phyloP scores from a whole-genome alignment of 129 eudicot species.

The Saussurea involucrata region DNA sequence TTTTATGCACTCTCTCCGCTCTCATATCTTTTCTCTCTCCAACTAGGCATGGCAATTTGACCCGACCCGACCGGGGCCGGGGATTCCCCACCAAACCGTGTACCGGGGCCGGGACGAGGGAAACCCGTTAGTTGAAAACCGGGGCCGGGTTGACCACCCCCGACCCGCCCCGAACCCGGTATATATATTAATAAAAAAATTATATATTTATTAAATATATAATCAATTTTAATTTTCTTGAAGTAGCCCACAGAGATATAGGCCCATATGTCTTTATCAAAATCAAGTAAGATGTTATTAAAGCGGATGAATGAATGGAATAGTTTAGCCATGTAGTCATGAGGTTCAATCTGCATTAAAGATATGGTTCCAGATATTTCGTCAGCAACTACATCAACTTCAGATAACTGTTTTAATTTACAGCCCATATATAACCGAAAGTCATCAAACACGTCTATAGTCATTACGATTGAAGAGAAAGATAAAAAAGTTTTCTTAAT shows the following conservation, averaged over 20 bases:
- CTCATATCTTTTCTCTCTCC: no score
- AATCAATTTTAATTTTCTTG: no score
- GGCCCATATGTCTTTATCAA: slow-evolving; percentile 90
- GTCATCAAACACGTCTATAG: background rate
- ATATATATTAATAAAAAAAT: no score
- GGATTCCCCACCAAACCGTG: no score
- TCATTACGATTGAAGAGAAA: background rate
- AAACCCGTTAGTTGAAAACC: no score
- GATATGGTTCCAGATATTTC: background rate
- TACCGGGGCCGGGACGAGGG: no score
- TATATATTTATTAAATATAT: no score
- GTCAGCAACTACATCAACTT: slow-evolving; percentile 2
- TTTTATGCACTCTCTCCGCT: no score
- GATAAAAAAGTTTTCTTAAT: background rate
- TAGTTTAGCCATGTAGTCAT: slow-evolving; percentile 95
- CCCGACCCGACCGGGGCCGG: no score
- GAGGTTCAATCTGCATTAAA: slow-evolving; percentile 83
- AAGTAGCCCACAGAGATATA: slow-evolving; percentile 87
- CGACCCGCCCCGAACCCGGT: no score
- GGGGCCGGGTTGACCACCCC: no score
- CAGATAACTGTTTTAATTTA: background rate
- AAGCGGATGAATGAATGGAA: slow-evolving; percentile 73
- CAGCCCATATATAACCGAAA: background rate
- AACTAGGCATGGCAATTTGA: no score
- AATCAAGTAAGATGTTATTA: slow-evolving; percentile 84